Percentiles rank a stretch among this genome's conserved stretches.
Evolutionary conservation across 345 rosid genomes (phyloP).

Genomic region (Cochlearia excelsa): DNA sequence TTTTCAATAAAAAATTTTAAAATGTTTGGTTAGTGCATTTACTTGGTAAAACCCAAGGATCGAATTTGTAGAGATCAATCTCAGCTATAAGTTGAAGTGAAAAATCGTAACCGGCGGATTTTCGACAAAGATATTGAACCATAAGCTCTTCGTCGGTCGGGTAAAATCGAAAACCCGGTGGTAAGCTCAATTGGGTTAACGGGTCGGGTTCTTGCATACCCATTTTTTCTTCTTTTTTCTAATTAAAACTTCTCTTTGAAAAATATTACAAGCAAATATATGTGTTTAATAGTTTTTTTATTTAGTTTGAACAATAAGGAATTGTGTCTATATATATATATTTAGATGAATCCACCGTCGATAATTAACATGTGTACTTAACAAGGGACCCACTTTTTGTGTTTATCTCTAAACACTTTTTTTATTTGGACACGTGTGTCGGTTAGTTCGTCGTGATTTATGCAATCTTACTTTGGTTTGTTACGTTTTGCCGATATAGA

Average conservation of each 20-base stretch:
- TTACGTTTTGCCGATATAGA: constrained; percentile 22
- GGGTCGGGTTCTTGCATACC: constrained; percentile 67
- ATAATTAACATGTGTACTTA: constrained; percentile 29
- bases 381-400: constrained; percentile 30
- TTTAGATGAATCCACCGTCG: constrained; percentile 26
- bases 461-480: neutral
- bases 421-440: constrained; percentile 25
- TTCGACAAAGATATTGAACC: constrained; percentile 75
- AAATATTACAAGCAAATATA: neutral
- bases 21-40: constrained; percentile 16
- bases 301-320: constrained; percentile 9
- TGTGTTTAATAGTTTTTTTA: neutral
- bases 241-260: neutral
- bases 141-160: constrained; percentile 97
- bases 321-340: constrained; percentile 10
- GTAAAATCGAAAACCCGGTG: constrained; percentile 35
- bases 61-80: constrained; percentile 44
- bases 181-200: constrained; percentile 64
- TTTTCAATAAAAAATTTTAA: too few species aligned
- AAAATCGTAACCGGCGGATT: constrained; percentile 78
- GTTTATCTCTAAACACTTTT: constrained; percentile 25
- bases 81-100: constrained; percentile 69
- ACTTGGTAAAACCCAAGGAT: constrained; percentile 69
- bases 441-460: too few species aligned
- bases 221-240: constrained; percentile 39